Base-by-base conservation (phyloP, 345 rosid genomes). In the Heritiera fomes region DNA sequence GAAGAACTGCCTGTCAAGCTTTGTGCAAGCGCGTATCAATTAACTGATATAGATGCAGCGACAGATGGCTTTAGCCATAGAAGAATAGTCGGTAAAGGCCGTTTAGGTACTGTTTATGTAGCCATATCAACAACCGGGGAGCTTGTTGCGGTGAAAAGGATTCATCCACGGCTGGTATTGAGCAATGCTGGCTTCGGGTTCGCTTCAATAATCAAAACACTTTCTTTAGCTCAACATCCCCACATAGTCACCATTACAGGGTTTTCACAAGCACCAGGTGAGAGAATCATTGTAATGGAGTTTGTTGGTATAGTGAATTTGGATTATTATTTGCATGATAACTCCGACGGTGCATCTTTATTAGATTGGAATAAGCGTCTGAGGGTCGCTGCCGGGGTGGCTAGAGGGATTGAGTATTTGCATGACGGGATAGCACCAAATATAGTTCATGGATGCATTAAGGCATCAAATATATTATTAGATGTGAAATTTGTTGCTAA, bases 181-280 rank as follows among this genome's bases (percentile, higher is more conserved):
- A 87, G 89, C 80, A 88, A 94, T 82, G 94, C 90, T 0, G 93
- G 93, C 49, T 86, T 89, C 15, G 93, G 90, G 66, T 95, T 95
- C 55, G 78, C 88, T 8, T 79, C 95, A 1, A 85, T 86, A 18
- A 74, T 93, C 34, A 91, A 87, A 79, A 74, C 90, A 13, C 90
- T 95, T 18, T 91, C 98, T 53, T 84, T 86, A 60, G 89, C 93
- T 2, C 87, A 80, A 1, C 98, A 95, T 66, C 93, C 88, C 0
- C 86, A 93, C 76, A 75, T 91, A 78, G 97, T 91, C 0, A 81
- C 93, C 4, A 83, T 95, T 11, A 5, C 89, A 55, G 98, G 98
- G 32, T 85, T 82, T 60, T 89, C 97, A 0, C 94, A 95, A 67
- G 98, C 95, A n/a, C 98, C 98, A 0, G 98, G 94, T 0, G 98